Evolutionary conservation across 768 basidiomycete species (phyloP).

Genomic region (Termitomyces sp.): DNA sequence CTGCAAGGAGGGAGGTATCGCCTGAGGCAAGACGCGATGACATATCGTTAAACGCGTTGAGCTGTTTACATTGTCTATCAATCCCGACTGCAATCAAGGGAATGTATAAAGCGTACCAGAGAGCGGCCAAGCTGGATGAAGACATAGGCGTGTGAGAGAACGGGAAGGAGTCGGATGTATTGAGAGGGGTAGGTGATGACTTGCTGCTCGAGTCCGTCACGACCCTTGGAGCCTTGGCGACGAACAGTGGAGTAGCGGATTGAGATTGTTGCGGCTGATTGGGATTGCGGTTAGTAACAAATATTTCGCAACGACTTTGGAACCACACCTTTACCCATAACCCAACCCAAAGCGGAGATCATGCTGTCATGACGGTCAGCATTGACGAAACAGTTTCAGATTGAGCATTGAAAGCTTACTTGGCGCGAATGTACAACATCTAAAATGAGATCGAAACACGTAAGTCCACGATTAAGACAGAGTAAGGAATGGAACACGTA

Average conservation of each 20-base stretch:
- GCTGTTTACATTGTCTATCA: slow-evolving; percentile 23
- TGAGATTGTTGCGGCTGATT: slow-evolving; percentile 52
- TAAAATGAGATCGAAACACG: slow-evolving; percentile 15
- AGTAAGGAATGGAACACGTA: slow-evolving; percentile 26
- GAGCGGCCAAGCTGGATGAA: slow-evolving; percentile 59
- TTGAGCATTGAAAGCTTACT: slow-evolving; percentile 28
- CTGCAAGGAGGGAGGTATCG: slow-evolving; percentile 58
- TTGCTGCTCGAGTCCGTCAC: slow-evolving; percentile 55
- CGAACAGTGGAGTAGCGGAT: slow-evolving; percentile 71
- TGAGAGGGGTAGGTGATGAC: slow-evolving; percentile 70
- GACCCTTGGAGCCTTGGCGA: slow-evolving; percentile 52
- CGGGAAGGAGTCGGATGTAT: slow-evolving; percentile 66
- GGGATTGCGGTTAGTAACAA: background rate
- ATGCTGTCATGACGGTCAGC: slow-evolving; percentile 37
- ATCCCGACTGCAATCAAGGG: background rate
- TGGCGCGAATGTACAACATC: slow-evolving; percentile 73
- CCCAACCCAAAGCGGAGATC: slow-evolving; percentile 57
- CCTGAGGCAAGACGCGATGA: slow-evolving; percentile 43
- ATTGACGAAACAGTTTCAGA: background rate
- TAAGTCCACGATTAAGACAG: background rate
- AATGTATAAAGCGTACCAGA: slow-evolving; percentile 33
- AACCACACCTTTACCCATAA: slow-evolving; percentile 55
- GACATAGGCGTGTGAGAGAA: slow-evolving; percentile 63
- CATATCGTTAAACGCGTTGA: slow-evolving; percentile 43
- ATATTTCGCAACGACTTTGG: background rate